These are phyloP conservation scores for Colletotrichum lentis DNA, from an alignment of 2,329 filamentous ascomycete genomes.

Conservation along the genomic window DNA sequence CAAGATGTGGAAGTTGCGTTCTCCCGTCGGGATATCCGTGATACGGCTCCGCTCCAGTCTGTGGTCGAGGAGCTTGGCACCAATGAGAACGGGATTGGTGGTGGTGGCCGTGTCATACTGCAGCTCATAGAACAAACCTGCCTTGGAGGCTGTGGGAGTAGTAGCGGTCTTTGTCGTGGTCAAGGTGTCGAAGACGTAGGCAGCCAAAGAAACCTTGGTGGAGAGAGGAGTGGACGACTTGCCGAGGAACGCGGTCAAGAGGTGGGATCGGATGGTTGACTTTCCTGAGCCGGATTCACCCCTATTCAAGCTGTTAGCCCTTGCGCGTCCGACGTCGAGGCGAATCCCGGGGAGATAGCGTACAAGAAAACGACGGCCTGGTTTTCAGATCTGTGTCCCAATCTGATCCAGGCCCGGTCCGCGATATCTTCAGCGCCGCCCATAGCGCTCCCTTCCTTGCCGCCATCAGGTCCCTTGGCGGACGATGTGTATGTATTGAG, in stretches of 20 bases:
- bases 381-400: slow-evolving; percentile 90
- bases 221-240: slow-evolving; percentile 94
- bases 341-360: slow-evolving; percentile 50
- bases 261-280: slow-evolving; percentile 89
- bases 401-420: slow-evolving; percentile 80
- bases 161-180: slow-evolving; percentile 98
- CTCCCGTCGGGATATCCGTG: slow-evolving; percentile 89
- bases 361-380: slow-evolving; percentile 94
- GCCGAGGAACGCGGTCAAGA: slow-evolving; percentile 83
- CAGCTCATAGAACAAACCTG: slow-evolving; percentile 92
- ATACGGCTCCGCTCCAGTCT: slow-evolving; percentile 91
- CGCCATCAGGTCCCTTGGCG: slow-evolving; percentile 86
- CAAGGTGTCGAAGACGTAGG: slow-evolving; percentile 94
- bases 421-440: slow-evolving; percentile 93
- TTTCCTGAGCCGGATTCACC: slow-evolving; percentile 97
- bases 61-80: slow-evolving; percentile 94
- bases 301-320: slow-evolving; percentile 55
- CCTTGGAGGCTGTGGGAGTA: slow-evolving; percentile 93
- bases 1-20: slow-evolving; percentile 93
- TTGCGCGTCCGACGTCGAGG: background rate
- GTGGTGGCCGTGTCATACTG: slow-evolving; percentile 93
- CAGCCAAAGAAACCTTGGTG: slow-evolving; percentile 88
- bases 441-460: slow-evolving; percentile 89
- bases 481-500: slow-evolving; percentile 96
- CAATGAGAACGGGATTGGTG: slow-evolving; percentile 85